Base-by-base conservation (phyloP, 2,329 filamentous ascomycete genomes). In the Fusarium lateritium region DNA sequence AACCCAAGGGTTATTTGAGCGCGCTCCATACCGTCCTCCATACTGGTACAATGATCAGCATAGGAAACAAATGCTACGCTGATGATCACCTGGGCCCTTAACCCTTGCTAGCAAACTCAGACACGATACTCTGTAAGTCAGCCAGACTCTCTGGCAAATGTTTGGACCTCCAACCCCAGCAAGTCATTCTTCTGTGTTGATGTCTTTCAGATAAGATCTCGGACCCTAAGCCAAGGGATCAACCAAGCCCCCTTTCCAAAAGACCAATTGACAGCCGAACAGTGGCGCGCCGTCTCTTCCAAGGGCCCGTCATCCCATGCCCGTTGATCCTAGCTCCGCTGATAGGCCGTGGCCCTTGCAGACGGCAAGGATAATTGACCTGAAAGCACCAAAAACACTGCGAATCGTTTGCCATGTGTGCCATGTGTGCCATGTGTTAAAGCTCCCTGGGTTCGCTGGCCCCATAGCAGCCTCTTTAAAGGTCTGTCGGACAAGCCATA, bases 321-420 rank as follows among this genome's bases (percentile, higher is more conserved):
- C 42, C 31, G 42, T 65, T 61, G 54, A 65, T 53, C 59, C 46
- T 66, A 59, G 49, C 53, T 70, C 56, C 56, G 56, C 64, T 75
- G 65, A 75, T 73, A 74, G 71, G 73, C 51, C 61, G 62, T 38
- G 71, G 71, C 73, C 73, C 73, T 75, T 75, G 73, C 73, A 75
- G 73, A 64, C 68, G 44, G 58, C 67, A 72, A 75, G 73, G 72
- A 71, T 72, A 24, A 55, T 56, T 67, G 50, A 43, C 55, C 40
- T 57, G 33, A 28, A 46, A 51, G 56, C 53, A 51, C 62, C 44
- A 56, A 61, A 70, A 70, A 54, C 57, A 70, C 53, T 47, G 40
- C 67, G 50, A 67, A 70, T 67, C 24, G 63, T 56, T 31, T 56
- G 39, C 56, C 64, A 58, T 59, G 42, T 67, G 44, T 70, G 39